Percentiles rank a stretch among this genome's conserved stretches.
These are phyloP conservation scores for Phytophthora pistaciae DNA, from an alignment of 352 stramenopile species.

Conservation along the genomic window DNA sequence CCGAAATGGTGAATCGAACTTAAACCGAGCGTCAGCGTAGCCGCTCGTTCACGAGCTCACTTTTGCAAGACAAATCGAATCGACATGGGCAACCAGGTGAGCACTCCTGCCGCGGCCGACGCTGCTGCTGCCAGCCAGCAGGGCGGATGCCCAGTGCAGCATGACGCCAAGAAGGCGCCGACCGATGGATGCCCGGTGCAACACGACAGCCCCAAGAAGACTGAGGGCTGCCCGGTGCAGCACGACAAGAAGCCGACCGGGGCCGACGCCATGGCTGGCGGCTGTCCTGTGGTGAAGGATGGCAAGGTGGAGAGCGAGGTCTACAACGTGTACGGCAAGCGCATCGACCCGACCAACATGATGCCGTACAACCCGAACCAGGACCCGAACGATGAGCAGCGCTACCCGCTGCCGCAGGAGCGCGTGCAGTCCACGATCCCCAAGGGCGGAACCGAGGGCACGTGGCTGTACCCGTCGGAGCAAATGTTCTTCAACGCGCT, in stretches of 20 bases:
- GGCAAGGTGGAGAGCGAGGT: slow-evolving; percentile 57
- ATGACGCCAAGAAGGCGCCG: slow-evolving; percentile 43
- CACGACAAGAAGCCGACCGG: slow-evolving; percentile 50
- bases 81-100: slow-evolving; percentile 78
- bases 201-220: slow-evolving; percentile 42
- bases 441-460: slow-evolving; percentile 94
- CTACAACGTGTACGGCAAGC: slow-evolving; percentile 99
- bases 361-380: slow-evolving; percentile 98
- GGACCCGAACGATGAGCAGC: slow-evolving; percentile 92
- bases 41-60: slow-evolving; percentile 26
- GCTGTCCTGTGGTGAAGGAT: slow-evolving; percentile 67
- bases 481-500: slow-evolving; percentile 99
- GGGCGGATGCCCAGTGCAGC: slow-evolving; percentile 62
- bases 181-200: slow-evolving; percentile 65
- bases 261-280: slow-evolving; percentile 39
- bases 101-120: slow-evolving; percentile 35
- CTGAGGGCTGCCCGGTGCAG: slow-evolving; percentile 76
- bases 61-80: slow-evolving; percentile 9
- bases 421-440: slow-evolving; percentile 97
- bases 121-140: slow-evolving; percentile 20
- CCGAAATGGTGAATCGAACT: neutral
- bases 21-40: neutral
- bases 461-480: slow-evolving; percentile 98
- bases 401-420: slow-evolving; percentile 90
- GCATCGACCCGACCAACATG: slow-evolving; percentile 98